Evolutionary conservation across 108 stramenopile species (phyloP), one percentile per base, ranked within the genome.

Genomic region (Pseudonitzschia multiseries): DNA sequence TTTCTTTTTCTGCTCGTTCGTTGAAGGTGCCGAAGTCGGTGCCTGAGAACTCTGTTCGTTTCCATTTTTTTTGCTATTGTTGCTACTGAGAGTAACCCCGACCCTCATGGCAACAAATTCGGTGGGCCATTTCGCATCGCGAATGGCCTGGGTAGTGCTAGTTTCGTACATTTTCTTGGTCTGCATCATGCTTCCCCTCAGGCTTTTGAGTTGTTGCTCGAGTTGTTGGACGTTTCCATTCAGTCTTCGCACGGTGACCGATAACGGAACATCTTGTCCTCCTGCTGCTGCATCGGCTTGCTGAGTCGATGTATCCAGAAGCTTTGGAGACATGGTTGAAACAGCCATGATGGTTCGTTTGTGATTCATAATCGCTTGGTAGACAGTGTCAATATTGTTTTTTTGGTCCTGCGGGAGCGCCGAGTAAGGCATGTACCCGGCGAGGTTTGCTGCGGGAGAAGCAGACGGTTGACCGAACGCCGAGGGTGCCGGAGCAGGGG

Each of bases 351-450:
- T 53, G 13, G 83, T 88, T 21, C 88, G 75, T 62, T 85, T 86
- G 77, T 94, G 90, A 21, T 85, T 78, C 87, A 91, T 90, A 80
- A 94, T 91, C 28, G 82, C 82, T 57, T 88, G 75, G 65, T 94
- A 80, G 8, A 94, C 84, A 42, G 63, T 68, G 81, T 94, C 93
- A 70, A 94, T 83, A 1, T 80, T 87, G 48, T 76, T 59, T 71
- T 89, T 87, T n/a, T 84, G 74, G 48, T 89, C 71, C 2, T 83
- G 75, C 0, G 90, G 85, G 0, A 94, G 79, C 20, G 77, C 56
- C 33, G 80, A 68, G 65, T 91, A 94, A 8, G 83, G 84, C 21
- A 85, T 87, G 60, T 77, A 69, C 13, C 86, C 87, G 5, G 90
- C 79, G 41, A 94, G 69, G 26, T 59, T 59, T 20, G 63, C 79